Evolutionary conservation across 805 yeast species (phyloP), one percentile per base, ranked within the genome.

Genomic region (Saturnispora quitensis): DNA sequence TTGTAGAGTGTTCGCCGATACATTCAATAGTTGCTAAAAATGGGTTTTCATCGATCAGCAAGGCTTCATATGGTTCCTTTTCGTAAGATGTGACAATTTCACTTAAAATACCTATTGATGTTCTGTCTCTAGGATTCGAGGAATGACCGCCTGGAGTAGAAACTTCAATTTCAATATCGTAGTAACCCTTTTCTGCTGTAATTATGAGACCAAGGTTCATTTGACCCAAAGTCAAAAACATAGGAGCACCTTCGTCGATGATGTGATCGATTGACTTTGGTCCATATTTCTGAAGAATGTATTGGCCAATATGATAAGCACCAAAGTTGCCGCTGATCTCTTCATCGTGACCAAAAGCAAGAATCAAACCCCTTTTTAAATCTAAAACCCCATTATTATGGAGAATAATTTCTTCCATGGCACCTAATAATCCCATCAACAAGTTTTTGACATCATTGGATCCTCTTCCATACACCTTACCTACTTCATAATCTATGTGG

Each of bases 301-400:
- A 68, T 42, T 72, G 55, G 5, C 75, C 72, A n/a, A 87, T 67
- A 15, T 66, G 49, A 2, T 62, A 58, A 9, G 95, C 95, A 45
- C 91, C 89, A 4, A 68, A 62, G 9, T 56, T 50, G 5, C 95
- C 93, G 35, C 78, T 72, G 42, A 77, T 74, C 62, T 88, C 96
- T 68, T 87, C 96, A 62, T 88, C 95, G 57, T 78, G 84, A 2
- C 95, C 95, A 59, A 82, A 79, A 0, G 86, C 80, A 3, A 83
- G 63, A 6, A 87, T 54, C 8, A 86, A 63, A 1, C 86, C 73
- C 66, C 95, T 77, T 48, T 72, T 63, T 15, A 55, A 46, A 20
- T 51, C 25, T 25, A 43, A 40, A n/a, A 89, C 87, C 47, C 62
- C 53, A 68, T 73, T 84, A 22, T 73, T 72, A n/a, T 59, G 58